These are phyloP conservation scores for Cercospora citrullina DNA, from an alignment of 2,329 filamentous ascomycete genomes.

Conservation along the genomic window DNA sequence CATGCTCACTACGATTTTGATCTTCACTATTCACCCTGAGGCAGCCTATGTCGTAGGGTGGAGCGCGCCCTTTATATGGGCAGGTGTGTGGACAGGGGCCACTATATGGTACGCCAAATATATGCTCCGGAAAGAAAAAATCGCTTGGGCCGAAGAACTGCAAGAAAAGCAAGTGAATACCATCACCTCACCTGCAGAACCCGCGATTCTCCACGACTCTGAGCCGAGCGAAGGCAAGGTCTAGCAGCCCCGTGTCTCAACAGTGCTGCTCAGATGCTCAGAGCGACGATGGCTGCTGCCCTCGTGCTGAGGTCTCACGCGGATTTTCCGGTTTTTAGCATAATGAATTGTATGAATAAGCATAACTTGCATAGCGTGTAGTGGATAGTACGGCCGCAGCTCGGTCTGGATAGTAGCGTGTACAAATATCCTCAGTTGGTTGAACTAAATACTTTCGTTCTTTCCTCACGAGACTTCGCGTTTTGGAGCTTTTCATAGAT, in stretches of 20 bases:
- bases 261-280: neutral
- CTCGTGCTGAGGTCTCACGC: neutral
- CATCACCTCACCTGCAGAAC: neutral
- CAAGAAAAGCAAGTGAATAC: slow-evolving; percentile 28
- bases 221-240: neutral
- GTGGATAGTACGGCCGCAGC: neutral
- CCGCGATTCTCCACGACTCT: neutral
- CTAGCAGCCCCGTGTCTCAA: neutral
- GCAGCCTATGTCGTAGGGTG: slow-evolving; percentile 54
- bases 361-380: neutral
- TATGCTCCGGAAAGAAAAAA: slow-evolving; percentile 39
- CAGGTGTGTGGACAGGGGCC: slow-evolving; percentile 48
- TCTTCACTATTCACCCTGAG: slow-evolving; percentile 51
- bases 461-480: neutral
- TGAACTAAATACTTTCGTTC: neutral
- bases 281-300: neutral
- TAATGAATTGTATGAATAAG: neutral
- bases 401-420: neutral
- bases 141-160: slow-evolving; percentile 40
- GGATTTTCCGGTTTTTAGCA: neutral
- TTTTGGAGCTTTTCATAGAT: neutral
- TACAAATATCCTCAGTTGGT: neutral
- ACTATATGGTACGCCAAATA: slow-evolving; percentile 50
- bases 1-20: slow-evolving; percentile 45
- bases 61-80: slow-evolving; percentile 53